Evolutionary conservation across 768 basidiomycete genomes (phyloP).

Genomic region (Amanita rubescens): DNA sequence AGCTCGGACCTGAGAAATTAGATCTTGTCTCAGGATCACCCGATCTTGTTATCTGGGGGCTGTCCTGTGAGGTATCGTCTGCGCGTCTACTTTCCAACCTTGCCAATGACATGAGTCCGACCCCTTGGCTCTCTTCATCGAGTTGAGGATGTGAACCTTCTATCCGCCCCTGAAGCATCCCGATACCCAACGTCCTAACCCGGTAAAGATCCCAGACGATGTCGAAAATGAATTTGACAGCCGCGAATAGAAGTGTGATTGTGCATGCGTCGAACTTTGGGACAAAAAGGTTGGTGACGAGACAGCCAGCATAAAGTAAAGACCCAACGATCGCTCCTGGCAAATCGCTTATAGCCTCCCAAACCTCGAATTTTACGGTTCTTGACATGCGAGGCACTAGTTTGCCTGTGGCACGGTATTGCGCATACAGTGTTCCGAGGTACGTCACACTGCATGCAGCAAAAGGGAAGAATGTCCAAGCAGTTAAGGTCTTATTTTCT

Average conservation of each 20-base stretch:
- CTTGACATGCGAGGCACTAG: constrained; percentile 40
- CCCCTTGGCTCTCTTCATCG: background rate
- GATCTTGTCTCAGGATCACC: no score
- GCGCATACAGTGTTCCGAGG: constrained; percentile 45
- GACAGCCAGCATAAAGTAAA: constrained; percentile 53
- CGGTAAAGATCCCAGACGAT: constrained; percentile 49
- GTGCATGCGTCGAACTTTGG: constrained; percentile 80
- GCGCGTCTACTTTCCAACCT: constrained; percentile 11
- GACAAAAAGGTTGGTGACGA: constrained; percentile 68
- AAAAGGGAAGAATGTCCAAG: constrained; percentile 79
- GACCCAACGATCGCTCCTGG: constrained; percentile 69
- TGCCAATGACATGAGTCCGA: background rate
- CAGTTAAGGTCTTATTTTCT: constrained; percentile 72
- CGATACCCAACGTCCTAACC: constrained; percentile 14
- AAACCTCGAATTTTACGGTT: constrained; percentile 36
- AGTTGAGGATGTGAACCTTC: background rate
- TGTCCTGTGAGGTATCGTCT: no score
- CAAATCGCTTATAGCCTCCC: constrained; percentile 64
- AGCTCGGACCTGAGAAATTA: no score
- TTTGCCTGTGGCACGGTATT: constrained; percentile 48
- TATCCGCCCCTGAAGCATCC: background rate
- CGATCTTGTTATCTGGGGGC: no score
- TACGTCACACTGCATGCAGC: constrained; percentile 59
- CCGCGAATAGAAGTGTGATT: constrained; percentile 77
- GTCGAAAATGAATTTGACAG: constrained; percentile 66